Evolutionary conservation across 805 yeast genomes (phyloP).

Genomic region (Zygotorulaspora danielsina): DNA sequence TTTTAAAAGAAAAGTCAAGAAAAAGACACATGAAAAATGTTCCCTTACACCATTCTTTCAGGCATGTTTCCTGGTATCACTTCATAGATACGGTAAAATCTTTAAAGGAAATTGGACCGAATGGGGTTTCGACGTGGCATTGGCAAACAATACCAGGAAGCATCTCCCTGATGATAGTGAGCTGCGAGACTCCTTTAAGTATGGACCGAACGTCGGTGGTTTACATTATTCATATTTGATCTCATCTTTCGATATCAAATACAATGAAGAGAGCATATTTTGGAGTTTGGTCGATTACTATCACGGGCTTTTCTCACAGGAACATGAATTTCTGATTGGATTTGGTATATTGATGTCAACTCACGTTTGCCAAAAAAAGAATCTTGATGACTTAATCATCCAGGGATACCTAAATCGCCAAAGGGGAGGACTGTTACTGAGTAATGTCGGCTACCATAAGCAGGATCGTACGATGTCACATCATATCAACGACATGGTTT

Average conservation of each 20-base stretch:
- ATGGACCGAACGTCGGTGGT: slow-evolving; percentile 30
- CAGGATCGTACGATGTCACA: slow-evolving; percentile 5
- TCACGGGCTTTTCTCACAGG: slow-evolving; percentile 9
- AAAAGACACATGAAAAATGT: slow-evolving; percentile 11
- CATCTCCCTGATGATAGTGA: slow-evolving; percentile 18
- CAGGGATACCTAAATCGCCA: slow-evolving; percentile 16
- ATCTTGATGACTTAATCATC: slow-evolving; percentile 20
- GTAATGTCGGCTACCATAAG: slow-evolving; percentile 25
- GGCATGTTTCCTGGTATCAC: slow-evolving; percentile 21
- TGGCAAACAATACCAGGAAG: slow-evolving; percentile 23
- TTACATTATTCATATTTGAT: slow-evolving; percentile 24
- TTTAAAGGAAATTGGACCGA: slow-evolving; percentile 19
- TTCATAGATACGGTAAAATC: slow-evolving; percentile 17
- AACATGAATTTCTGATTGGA: slow-evolving; percentile 19
- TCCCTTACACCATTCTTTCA: slow-evolving; percentile 30
- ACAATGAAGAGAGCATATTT: slow-evolving; percentile 14
- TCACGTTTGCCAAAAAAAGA: slow-evolving; percentile 14
- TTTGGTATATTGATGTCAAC: slow-evolving; percentile 26
- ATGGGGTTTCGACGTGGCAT: slow-evolving; percentile 23
- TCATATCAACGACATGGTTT: slow-evolving; percentile 18
- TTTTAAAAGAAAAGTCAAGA: slow-evolving; percentile 14
- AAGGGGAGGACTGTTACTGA: slow-evolving; percentile 26
- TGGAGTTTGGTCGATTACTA: slow-evolving; percentile 24
- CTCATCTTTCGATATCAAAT: slow-evolving; percentile 18
- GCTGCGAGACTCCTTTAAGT: slow-evolving; percentile 16